A percentile compares a stretch with the other conserved stretches of the same genome.
These are phyloP conservation scores for Aspergillus vadensis DNA, from an alignment of 2,329 filamentous ascomycete species.

Conservation along the genomic window DNA sequence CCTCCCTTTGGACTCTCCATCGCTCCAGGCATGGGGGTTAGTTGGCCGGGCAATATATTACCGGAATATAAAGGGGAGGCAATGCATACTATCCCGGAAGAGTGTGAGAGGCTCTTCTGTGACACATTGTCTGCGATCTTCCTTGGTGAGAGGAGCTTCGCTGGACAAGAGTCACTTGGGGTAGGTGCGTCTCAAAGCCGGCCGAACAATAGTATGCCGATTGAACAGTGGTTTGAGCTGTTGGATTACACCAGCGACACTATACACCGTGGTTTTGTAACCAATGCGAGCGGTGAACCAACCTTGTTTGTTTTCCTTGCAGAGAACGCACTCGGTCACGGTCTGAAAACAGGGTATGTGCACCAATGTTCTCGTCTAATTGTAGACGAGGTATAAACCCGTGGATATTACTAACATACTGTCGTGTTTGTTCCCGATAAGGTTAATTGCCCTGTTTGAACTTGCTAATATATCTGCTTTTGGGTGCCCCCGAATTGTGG, in stretches of 20 bases:
- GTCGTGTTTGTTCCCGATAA: slow-evolving; percentile 36
- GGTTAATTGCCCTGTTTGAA: slow-evolving; percentile 87
- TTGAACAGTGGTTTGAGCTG: slow-evolving; percentile 42
- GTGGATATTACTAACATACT: slow-evolving; percentile 3
- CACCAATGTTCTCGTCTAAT: neutral
- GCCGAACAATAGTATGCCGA: slow-evolving; percentile 32
- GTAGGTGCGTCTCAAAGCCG: slow-evolving; percentile 65
- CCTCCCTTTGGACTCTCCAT: slow-evolving; percentile 81
- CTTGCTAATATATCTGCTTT: slow-evolving; percentile 73
- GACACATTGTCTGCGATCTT: slow-evolving; percentile 92
- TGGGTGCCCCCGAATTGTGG: slow-evolving; percentile 73
- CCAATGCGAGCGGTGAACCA: slow-evolving; percentile 68
- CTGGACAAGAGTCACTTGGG: slow-evolving; percentile 78
- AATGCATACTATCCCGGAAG: slow-evolving; percentile 94
- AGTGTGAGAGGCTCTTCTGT: slow-evolving; percentile 99
- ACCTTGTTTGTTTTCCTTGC: slow-evolving; percentile 90
- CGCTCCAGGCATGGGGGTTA: slow-evolving; percentile 64
- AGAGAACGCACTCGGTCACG: slow-evolving; percentile 67
- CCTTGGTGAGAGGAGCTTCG: slow-evolving; percentile 88
- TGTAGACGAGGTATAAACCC: neutral
- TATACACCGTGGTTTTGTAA: slow-evolving; percentile 83
- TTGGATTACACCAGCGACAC: slow-evolving; percentile 79
- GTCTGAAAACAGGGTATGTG: slow-evolving; percentile 84
- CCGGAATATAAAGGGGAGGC: slow-evolving; percentile 73
- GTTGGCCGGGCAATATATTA: slow-evolving; percentile 33